Evolutionary conservation across 129 eudicot species (phyloP).

Genomic region (Gnaphalium uliginosum): DNA sequence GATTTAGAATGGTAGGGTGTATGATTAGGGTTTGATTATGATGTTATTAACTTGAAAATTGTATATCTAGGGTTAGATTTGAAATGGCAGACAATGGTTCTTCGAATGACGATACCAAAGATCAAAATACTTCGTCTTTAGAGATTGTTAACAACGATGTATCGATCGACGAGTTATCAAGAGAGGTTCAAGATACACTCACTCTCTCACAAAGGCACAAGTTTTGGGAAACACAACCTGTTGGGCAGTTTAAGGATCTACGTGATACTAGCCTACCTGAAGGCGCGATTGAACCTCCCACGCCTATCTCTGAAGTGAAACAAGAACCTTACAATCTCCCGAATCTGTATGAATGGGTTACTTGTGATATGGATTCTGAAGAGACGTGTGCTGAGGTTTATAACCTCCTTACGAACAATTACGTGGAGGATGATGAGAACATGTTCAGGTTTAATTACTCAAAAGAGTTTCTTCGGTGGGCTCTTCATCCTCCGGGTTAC

Average conservation of each 20-base stretch:
- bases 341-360: conserved; percentile 56
- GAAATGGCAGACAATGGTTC: conserved; percentile 48
- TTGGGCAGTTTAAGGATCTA: conserved; percentile 63
- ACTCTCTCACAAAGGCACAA: conserved; percentile 50
- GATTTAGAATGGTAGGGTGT: too few species aligned
- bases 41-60: not conserved
- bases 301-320: conserved; percentile 55
- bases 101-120: conserved; percentile 30
- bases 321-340: conserved; percentile 70
- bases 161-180: conserved; percentile 37
- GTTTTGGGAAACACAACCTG: conserved; percentile 75
- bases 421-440: conserved; percentile 70
- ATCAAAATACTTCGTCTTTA: conserved; percentile 30
- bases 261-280: conserved; percentile 49
- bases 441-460: conserved; percentile 69
- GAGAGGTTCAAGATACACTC: conserved; percentile 54
- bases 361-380: conserved; percentile 57
- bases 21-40: conserved; percentile 1
- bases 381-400: conserved; percentile 64
- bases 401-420: conserved; percentile 53
- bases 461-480: conserved; percentile 64
- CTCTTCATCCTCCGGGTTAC: conserved; percentile 63
- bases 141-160: conserved; percentile 36
- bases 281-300: conserved; percentile 60
- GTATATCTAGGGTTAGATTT: conserved; percentile 16